Conservation (phyloP, 2,329 filamentous ascomycete species). For the Cercospora sp. region DNA sequence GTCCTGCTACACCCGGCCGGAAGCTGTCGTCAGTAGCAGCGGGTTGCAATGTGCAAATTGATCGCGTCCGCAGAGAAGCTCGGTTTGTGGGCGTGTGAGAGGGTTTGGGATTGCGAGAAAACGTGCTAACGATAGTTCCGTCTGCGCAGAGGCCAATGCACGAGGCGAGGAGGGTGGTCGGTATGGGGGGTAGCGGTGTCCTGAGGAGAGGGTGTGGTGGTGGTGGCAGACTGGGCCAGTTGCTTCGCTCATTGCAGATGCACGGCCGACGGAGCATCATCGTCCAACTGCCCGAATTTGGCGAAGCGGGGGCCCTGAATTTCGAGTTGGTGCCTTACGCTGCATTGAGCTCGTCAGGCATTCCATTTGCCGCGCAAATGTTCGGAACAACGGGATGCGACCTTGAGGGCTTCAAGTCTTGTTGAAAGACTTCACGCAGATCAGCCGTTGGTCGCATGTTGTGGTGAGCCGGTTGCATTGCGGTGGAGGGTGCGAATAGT, state of each 20-base stretch:
- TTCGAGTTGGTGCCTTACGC: not conserved
- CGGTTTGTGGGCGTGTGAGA: slow-evolving; percentile 3
- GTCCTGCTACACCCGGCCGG: not conserved
- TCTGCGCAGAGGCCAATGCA: not conserved
- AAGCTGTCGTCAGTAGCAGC: not conserved
- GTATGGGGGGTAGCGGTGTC: not conserved
- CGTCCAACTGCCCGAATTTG: slow-evolving; percentile 1
- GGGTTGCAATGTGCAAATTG: not conserved
- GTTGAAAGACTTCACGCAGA: not conserved
- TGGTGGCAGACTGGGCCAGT: not conserved
- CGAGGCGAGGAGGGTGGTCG: not conserved
- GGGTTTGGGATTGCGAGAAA: not conserved
- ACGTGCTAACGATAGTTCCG: not conserved
- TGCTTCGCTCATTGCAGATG: not conserved
- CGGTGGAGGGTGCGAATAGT: not conserved
- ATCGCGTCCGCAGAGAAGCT: slow-evolving; percentile 9
- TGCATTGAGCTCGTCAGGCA: not conserved
- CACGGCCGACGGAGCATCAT: slow-evolving; percentile 6
- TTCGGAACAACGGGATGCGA: not conserved
- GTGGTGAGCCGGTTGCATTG: not conserved
- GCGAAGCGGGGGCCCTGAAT: slow-evolving; percentile 6
- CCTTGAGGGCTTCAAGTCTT: not conserved
- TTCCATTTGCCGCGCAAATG: not conserved
- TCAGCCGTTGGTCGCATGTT: not conserved
- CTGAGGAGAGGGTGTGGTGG: not conserved